Evolutionary conservation across 495 filamentous ascomycete species (phyloP).

Genomic region (Penicillium waksmanii): DNA sequence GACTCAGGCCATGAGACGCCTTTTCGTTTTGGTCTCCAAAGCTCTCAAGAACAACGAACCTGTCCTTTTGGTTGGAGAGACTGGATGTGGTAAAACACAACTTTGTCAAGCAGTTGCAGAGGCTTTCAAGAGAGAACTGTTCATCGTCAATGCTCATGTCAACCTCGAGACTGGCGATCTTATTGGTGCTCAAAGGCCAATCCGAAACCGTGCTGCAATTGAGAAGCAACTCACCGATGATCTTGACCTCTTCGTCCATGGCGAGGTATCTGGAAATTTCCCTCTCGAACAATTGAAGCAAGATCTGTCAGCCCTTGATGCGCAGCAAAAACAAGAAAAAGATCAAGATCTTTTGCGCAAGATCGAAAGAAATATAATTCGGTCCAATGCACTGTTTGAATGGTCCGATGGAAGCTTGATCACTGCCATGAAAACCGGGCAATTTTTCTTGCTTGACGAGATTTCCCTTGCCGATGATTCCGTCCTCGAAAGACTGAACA

Average conservation of each 20-base stretch:
- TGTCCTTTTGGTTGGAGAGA: conserved; percentile 91
- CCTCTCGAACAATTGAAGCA: conserved; percentile 51
- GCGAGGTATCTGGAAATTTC: conserved; percentile 31
- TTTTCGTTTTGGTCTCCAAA: conserved; percentile 82
- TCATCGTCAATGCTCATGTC: conserved; percentile 95
- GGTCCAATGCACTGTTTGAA: conserved; percentile 85
- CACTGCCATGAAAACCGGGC: conserved; percentile 85
- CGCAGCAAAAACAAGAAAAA: conserved; percentile 41
- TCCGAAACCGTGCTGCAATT: conserved; percentile 78
- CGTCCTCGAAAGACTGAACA: conserved; percentile 94
- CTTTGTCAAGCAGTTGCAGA: conserved; percentile 92
- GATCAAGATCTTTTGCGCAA: conserved; percentile 52
- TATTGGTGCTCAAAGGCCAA: conserved; percentile 91
- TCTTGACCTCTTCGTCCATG: conserved; percentile 52
- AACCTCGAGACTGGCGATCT: conserved; percentile 97
- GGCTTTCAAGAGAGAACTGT: conserved; percentile 69
- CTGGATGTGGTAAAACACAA: conserved; percentile 96
- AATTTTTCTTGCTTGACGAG: conserved; percentile 94
- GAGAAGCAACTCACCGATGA: conserved; percentile 66
- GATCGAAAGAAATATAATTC: conserved; percentile 63
- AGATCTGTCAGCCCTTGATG: conserved; percentile 46
- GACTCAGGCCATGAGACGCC: conserved; percentile 91
- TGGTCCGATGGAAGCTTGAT: conserved; percentile 97
- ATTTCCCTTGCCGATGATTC: conserved; percentile 98
- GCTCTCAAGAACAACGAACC: conserved; percentile 92